These are phyloP conservation scores for Candida pseudoglaebosa DNA, from an alignment of 805 yeast species.

Conservation along the genomic window DNA sequence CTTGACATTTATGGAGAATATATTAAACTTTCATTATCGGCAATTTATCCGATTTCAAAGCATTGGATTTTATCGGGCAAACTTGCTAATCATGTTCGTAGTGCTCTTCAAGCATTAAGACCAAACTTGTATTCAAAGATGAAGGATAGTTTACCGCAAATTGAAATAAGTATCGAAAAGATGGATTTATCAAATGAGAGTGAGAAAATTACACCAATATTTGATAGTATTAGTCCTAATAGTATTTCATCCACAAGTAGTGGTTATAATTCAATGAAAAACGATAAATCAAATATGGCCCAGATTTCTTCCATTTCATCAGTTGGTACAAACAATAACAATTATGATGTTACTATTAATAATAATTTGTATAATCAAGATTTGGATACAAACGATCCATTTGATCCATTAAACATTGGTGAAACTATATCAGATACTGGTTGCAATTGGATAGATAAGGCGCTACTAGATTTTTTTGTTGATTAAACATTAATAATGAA, in stretches of 20 bases:
- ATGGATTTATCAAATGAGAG: conserved; percentile 4
- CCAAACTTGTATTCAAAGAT: conserved; percentile 39
- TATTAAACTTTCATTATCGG: conserved; percentile 46
- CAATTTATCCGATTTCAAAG: conserved; percentile 46
- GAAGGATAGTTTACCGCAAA: conserved; percentile 24
- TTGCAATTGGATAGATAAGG: conserved; percentile 55
- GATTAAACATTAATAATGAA: conserved; percentile 1
- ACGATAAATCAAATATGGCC: neutral
- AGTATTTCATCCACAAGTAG: conserved; percentile 10
- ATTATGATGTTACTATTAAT: conserved; percentile 5
- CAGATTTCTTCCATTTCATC: neutral
- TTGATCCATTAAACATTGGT: conserved; percentile 9
- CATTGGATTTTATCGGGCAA: conserved; percentile 51
- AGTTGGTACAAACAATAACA: conserved; percentile 18
- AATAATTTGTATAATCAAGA: conserved; percentile 4
- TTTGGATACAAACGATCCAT: conserved; percentile 6
- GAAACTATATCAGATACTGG: conserved; percentile 42
- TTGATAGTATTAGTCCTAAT: conserved; percentile 5
- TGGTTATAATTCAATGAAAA: conserved; percentile 1
- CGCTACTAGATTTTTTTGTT: conserved; percentile 13
- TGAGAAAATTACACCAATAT: conserved; percentile 2
- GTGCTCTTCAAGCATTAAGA: conserved; percentile 38
- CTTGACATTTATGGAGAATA: conserved; percentile 44
- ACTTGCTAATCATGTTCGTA: conserved; percentile 44
- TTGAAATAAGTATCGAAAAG: conserved; percentile 12